Evolutionary conservation across 148 eudicot genomes (phyloP).

Genomic region (Chenopodium album): DNA sequence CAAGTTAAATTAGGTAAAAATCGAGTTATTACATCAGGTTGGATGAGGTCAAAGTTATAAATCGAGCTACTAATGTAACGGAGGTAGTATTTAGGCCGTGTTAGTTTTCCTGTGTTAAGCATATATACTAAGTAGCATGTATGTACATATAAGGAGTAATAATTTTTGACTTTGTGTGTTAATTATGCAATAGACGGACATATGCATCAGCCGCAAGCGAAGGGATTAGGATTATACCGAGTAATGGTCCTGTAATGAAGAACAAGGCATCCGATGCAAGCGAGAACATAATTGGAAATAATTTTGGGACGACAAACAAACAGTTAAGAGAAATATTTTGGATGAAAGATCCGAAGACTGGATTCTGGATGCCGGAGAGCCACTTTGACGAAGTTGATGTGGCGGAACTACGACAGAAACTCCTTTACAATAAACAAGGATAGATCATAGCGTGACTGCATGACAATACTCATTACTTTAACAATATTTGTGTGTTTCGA

Average conservation of each 20-base stretch:
- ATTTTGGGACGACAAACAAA: background rate
- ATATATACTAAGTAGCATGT: too few relatives aligned
- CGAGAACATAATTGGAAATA: background rate
- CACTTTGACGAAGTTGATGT: constrained; percentile 23
- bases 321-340: constrained; percentile 9
- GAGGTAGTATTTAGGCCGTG: too few relatives aligned
- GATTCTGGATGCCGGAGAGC: constrained; percentile 34
- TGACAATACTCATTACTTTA: too few relatives aligned
- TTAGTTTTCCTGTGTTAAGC: too few relatives aligned
- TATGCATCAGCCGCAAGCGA: constrained; percentile 9
- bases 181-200: constrained; percentile 1
- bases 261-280: background rate
- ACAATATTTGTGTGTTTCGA: too few relatives aligned
- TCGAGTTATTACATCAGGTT: too few relatives aligned
- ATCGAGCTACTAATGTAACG: too few relatives aligned
- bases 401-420: constrained; percentile 6
- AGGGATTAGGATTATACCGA: background rate
- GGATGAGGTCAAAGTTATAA: too few relatives aligned
- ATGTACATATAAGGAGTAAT: background rate
- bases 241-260: background rate
- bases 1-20: too few relatives aligned
- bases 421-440: background rate
- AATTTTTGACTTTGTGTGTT: background rate
- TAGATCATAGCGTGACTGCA: background rate
- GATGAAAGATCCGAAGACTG: constrained; percentile 35